Conservation (phyloP, 306 rosid species). For the Prunus salicina region DNA sequence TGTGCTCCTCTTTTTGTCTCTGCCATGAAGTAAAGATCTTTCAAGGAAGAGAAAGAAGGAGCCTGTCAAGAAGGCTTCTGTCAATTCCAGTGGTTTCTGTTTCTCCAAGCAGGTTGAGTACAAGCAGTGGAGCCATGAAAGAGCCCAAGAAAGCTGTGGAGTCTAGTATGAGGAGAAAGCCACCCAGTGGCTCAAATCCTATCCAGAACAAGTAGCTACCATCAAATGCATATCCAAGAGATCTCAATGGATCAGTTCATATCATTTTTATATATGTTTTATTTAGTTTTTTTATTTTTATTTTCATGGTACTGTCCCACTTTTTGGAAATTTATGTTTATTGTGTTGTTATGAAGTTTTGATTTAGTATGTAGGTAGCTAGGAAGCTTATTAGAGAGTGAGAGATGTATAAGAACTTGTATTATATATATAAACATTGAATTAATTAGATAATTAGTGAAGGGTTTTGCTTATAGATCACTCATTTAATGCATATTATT, state of each 20-base stretch:
- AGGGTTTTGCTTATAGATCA: neutral
- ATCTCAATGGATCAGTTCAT: neutral
- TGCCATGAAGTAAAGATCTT: slow-evolving; percentile 19
- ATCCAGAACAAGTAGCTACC: slow-evolving; percentile 25
- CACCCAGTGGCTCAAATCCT: slow-evolving; percentile 28
- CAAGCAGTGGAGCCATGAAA: slow-evolving; percentile 2
- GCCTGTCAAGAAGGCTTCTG: slow-evolving; percentile 47
- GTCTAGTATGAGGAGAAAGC: slow-evolving; percentile 25
- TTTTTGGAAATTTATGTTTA: neutral
- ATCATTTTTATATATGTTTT: neutral
- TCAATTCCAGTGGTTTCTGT: slow-evolving; percentile 30
- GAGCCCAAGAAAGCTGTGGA: slow-evolving; percentile 35
- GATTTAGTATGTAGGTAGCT: neutral
- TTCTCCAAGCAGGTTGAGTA: slow-evolving; percentile 3
- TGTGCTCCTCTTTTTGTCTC: slow-evolving; percentile 37
- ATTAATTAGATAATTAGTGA: neutral
- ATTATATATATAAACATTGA: neutral
- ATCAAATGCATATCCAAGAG: neutral
- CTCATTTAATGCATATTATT: neutral
- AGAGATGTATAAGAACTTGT: neutral
- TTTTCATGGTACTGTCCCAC: neutral
- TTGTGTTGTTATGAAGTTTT: neutral
- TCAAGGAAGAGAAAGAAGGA: slow-evolving; percentile 31
- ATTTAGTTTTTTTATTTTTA: neutral
- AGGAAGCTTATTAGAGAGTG: neutral